phyloP scores from a whole-genome alignment of 2,329 filamentous ascomycete species.

The Colletotrichum siamense region DNA sequence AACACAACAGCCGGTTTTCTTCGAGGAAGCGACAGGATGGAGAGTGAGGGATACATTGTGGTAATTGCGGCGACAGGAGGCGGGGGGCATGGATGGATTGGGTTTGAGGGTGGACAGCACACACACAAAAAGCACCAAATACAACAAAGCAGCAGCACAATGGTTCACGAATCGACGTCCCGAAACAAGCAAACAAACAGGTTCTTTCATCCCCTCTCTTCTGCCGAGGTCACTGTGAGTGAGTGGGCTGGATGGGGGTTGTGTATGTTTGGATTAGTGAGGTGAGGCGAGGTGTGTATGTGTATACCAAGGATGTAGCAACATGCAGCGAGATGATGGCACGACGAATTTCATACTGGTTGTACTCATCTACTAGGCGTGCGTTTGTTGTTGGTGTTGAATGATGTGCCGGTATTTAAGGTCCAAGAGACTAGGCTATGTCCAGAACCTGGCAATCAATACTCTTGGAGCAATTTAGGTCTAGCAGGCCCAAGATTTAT shows the following conservation, averaged over 20 bases:
- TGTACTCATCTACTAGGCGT: not conserved
- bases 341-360: not conserved
- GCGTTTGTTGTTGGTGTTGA: not conserved
- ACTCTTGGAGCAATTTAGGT: too few species aligned
- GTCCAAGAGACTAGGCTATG: not conserved
- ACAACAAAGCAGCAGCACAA: slow-evolving; percentile 11
- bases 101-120: slow-evolving; percentile 5
- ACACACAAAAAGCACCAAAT: not conserved
- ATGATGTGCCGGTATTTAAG: not conserved
- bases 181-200: not conserved
- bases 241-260: accelerated
- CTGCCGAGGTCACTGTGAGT: not conserved
- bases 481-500: too few species aligned
- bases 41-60: not conserved
- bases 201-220: not conserved
- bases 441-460: too few species aligned
- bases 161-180: slow-evolving; percentile 1
- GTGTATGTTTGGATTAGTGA: not conserved
- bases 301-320: not conserved
- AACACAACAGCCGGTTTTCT: not conserved
- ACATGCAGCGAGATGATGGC: not conserved
- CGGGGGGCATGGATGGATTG: not conserved
- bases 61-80: not conserved
- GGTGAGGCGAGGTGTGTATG: not conserved
- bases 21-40: not conserved